Evolutionary conservation across 805 yeast species (phyloP).

Genomic region (Barnettozyma wickerhamii): DNA sequence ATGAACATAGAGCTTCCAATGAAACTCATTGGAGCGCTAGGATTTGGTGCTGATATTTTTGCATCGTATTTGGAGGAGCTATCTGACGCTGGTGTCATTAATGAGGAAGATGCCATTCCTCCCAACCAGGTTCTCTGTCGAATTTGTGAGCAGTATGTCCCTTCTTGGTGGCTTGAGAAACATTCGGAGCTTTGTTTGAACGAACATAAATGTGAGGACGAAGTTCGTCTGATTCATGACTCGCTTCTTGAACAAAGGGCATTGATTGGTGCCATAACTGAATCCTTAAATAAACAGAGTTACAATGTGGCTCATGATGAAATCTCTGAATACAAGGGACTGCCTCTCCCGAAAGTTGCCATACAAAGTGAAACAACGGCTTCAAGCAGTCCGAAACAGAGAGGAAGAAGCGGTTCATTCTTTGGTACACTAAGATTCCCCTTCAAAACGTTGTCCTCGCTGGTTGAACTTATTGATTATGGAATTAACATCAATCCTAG

Average conservation of each 20-base stretch:
- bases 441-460: slow-evolving; percentile 50
- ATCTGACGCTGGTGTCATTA: slow-evolving; percentile 58
- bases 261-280: slow-evolving; percentile 37
- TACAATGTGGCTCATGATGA: slow-evolving; percentile 6
- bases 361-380: slow-evolving; percentile 16
- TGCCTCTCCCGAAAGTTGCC: slow-evolving; percentile 37
- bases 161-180: slow-evolving; percentile 93
- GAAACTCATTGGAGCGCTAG: slow-evolving; percentile 67
- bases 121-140: slow-evolving; percentile 84
- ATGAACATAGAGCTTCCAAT: slow-evolving; percentile 66
- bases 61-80: slow-evolving; percentile 66
- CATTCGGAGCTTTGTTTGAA: slow-evolving; percentile 85
- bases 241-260: slow-evolving; percentile 64
- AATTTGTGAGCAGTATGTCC: slow-evolving; percentile 87
- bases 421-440: slow-evolving; percentile 48
- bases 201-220: slow-evolving; percentile 79
- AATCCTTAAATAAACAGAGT: slow-evolving; percentile 25
- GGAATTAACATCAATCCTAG: slow-evolving; percentile 72
- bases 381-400: slow-evolving; percentile 22
- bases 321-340: slow-evolving; percentile 50
- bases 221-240: slow-evolving; percentile 73
- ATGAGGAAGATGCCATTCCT: slow-evolving; percentile 63
- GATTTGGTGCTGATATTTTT: slow-evolving; percentile 85
- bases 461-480: slow-evolving; percentile 66
- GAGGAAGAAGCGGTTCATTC: slow-evolving; percentile 40